A percentile compares a stretch with the other conserved stretches of the same genome.
These are phyloP conservation scores for Marvania coccoides DNA, from an alignment of 139 green algal genomes.

Conservation along the genomic window DNA sequence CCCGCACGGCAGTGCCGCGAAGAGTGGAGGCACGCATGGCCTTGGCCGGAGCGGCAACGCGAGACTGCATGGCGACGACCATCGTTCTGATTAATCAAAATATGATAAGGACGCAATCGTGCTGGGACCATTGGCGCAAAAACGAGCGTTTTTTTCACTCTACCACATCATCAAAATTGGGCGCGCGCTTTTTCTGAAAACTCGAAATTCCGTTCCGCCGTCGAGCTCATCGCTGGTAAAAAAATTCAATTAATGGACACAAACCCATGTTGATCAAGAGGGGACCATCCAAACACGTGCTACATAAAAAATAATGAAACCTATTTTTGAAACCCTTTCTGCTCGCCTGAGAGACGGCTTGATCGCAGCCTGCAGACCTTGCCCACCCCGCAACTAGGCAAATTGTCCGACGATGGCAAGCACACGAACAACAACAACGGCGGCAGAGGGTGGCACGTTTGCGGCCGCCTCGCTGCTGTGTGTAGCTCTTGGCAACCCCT, in stretches of 20 bases:
- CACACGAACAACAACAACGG: not conserved
- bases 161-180: too few relatives aligned
- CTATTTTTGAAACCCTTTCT: not conserved
- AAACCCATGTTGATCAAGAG: too few relatives aligned
- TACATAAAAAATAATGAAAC: not conserved
- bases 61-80: too few relatives aligned
- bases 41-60: not conserved
- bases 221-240: too few relatives aligned
- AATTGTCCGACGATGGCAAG: not conserved
- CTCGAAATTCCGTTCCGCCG: too few relatives aligned
- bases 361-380: too few relatives aligned
- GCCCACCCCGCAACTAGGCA: not conserved
- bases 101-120: too few relatives aligned
- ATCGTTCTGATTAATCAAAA: too few relatives aligned
- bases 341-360: not conserved
- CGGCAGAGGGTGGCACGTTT: not conserved
- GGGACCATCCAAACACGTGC: not conserved
- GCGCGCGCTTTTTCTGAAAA: too few relatives aligned
- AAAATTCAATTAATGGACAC: too few relatives aligned
- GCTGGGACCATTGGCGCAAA: too few relatives aligned
- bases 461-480: conserved; percentile 7
- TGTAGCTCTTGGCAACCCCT: conserved; percentile 15
- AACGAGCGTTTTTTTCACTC: too few relatives aligned
- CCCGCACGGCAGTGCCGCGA: not conserved
- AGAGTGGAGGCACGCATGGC: not conserved